phyloP scores from a whole-genome alignment of 2,329 filamentous ascomycete genomes.

The Lachnum nothofagi region DNA sequence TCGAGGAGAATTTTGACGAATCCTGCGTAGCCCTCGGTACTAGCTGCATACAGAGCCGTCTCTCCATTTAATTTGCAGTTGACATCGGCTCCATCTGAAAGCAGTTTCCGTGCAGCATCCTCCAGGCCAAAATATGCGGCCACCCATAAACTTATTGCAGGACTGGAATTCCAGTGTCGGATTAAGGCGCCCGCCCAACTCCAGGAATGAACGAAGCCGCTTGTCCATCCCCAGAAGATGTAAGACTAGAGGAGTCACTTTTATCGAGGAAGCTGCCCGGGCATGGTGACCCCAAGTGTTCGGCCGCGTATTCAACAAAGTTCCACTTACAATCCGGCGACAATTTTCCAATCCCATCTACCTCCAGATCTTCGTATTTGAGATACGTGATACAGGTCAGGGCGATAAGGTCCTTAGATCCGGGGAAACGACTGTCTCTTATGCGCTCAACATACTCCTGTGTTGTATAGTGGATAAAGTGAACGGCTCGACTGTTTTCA shows the following conservation, averaged over 20 bases:
- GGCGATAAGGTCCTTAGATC: slow-evolving; percentile 12
- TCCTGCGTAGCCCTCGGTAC: background rate
- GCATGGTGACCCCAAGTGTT: background rate
- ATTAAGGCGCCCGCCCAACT: background rate
- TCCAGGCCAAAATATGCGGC: background rate
- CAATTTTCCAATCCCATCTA: background rate
- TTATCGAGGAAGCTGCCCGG: background rate
- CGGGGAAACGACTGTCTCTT: slow-evolving; percentile 5
- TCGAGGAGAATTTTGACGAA: background rate
- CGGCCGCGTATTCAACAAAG: background rate
- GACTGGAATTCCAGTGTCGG: background rate
- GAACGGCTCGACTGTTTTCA: slow-evolving; percentile 19
- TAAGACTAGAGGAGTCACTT: background rate
- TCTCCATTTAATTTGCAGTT: background rate
- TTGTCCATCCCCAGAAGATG: background rate
- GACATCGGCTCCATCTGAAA: background rate
- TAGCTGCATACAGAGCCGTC: background rate
- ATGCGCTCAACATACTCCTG: slow-evolving; percentile 26
- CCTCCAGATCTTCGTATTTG: background rate
- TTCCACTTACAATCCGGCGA: background rate
- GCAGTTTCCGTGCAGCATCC: background rate
- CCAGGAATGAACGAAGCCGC: background rate
- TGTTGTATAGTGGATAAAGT: slow-evolving; percentile 27
- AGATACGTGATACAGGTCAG: slow-evolving; percentile 27
- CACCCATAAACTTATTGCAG: background rate